phyloP scores from a whole-genome alignment of 306 rosid species.

The Malus asiatica region DNA sequence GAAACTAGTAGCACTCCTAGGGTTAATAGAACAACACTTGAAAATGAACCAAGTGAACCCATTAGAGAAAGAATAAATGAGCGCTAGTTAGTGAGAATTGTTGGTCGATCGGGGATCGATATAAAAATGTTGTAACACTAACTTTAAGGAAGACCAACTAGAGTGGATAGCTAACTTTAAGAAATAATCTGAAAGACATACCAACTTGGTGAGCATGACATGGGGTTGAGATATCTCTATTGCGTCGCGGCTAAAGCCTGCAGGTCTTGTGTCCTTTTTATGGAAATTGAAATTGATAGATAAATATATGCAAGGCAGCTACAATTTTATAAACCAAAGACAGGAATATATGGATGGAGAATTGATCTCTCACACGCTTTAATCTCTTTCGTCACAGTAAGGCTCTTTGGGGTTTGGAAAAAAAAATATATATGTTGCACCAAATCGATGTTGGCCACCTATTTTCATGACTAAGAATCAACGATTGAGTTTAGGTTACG shows the following conservation, averaged over 20 bases:
- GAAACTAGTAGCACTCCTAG: constrained; percentile 2
- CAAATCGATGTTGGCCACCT: background rate
- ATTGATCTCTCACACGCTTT: background rate
- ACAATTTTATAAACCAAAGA: background rate
- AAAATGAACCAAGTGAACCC: background rate
- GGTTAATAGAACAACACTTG: background rate
- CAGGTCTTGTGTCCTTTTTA: background rate
- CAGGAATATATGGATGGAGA: background rate
- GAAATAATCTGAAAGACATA: background rate
- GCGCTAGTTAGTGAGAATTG: background rate
- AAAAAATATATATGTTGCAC: background rate
- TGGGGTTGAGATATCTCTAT: background rate
- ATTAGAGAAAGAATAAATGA: background rate
- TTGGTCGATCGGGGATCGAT: background rate
- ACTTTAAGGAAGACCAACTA: background rate
- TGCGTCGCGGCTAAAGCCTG: background rate
- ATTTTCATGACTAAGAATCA: background rate
- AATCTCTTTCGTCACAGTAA: background rate
- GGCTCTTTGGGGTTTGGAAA: background rate
- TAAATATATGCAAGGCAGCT: background rate
- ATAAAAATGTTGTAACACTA: background rate
- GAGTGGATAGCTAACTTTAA: background rate
- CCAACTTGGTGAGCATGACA: background rate
- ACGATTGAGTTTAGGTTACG: background rate
- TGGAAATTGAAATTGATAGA: background rate